phyloP scores from a whole-genome alignment of 352 stramenopile genomes.

The Pythium plurisporium region DNA sequence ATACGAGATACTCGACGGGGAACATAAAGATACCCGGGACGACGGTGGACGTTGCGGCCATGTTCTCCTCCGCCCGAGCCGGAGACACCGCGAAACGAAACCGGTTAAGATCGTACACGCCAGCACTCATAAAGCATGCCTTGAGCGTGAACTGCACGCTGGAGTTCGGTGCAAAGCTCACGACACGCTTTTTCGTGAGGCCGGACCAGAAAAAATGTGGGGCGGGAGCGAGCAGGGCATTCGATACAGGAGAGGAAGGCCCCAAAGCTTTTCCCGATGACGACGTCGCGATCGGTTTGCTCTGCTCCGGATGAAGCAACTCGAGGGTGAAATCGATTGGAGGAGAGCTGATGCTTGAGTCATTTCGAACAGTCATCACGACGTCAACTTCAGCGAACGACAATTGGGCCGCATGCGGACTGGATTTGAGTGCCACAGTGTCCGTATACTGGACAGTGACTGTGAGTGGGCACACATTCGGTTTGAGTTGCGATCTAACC shows the following conservation, averaged over 20 bases:
- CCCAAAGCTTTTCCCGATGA: not conserved
- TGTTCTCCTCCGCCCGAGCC: not conserved
- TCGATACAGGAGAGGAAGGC: slow-evolving; percentile 4
- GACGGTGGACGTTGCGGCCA: not conserved
- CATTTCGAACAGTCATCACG: slow-evolving; percentile 73
- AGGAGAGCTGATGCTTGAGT: slow-evolving; percentile 37
- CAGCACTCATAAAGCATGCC: slow-evolving; percentile 66
- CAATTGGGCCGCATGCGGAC: not conserved
- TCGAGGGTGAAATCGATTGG: slow-evolving; percentile 77
- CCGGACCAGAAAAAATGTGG: slow-evolving; percentile 81
- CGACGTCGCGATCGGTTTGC: slow-evolving; percentile 26
- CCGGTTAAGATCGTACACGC: slow-evolving; percentile 82
- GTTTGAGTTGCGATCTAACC: slow-evolving; percentile 42
- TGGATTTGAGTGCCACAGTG: slow-evolving; percentile 26
- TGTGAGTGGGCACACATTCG: slow-evolving; percentile 56
- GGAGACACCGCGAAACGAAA: slow-evolving; percentile 61
- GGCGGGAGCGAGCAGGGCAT: slow-evolving; percentile 19
- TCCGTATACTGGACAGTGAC: slow-evolving; percentile 62
- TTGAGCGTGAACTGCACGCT: slow-evolving; percentile 49
- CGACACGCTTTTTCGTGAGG: slow-evolving; percentile 66
- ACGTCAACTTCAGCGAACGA: slow-evolving; percentile 64
- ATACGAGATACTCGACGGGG: slow-evolving; percentile 72
- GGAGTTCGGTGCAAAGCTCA: slow-evolving; percentile 42
- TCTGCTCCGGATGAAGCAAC: slow-evolving; percentile 70
- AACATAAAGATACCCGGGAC: slow-evolving; percentile 54